Base-by-base conservation (phyloP, 257 asterid genomes). In the Jaltomata sinuosa region DNA sequence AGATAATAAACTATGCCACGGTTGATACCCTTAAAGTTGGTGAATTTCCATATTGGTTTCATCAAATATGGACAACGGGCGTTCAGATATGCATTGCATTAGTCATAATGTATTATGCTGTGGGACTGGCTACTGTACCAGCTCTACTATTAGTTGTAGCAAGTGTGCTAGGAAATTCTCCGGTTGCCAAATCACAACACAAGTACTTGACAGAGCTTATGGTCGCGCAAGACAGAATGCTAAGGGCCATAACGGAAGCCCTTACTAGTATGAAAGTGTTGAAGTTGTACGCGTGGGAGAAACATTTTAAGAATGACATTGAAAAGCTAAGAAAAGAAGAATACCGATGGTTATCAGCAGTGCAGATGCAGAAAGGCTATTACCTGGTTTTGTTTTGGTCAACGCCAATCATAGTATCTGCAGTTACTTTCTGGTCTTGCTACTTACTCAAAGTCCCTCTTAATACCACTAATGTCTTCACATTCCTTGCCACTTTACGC, bases 211-310 rank as follows among this genome's bases (percentile, higher is more conserved):
- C 81, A 8, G 67, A 86, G 86, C 87, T 89, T 22, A 86, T 89
- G 90, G 82, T 74, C 11, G 83, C 90, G 10, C 92, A 89, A 79
- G 92, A 89, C 59, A 85, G 49, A 25, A 72, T 82, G 86, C 88
- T 89, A 59, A 89, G 84, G 68, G 87, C 88, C 1, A 61, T 86
- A 36, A 49, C 90, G 4, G 90, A 89, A 64, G 86, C 88, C 1
- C 72, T 88, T 14, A 59, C 82, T n/a, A 88, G 86, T 45, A 89
- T 87, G 87, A 89, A 89, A 82, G 88, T 89, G 5, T 71, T 89
- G 65, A 89, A 89, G 53, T 81, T 87, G 4, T 88, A 87, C 55
- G 89, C 88, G 1, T 87, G 90, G 92, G 92, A 89, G 65, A 88
- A 68, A 5, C 88, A 89, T 68, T 89, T 89, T 65, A 86, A 84